Base-by-base conservation (phyloP, 345 rosid species). In the Isatis tinctoria region DNA sequence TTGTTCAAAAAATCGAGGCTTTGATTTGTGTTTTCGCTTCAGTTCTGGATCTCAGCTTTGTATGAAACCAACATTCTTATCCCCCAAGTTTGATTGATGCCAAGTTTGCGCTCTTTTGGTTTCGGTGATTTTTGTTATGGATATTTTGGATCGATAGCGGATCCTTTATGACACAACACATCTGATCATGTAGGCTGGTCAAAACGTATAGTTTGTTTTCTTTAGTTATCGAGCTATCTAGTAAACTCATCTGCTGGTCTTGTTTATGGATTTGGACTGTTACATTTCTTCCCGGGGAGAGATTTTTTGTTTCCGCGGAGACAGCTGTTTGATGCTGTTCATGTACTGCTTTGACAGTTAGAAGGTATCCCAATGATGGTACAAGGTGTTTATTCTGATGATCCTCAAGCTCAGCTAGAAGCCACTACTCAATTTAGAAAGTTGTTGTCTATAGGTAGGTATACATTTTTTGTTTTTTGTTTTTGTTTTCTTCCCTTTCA, bases 351-450 rank as follows among this genome's bases (percentile, higher is more conserved):
- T 53, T 41, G 48, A 76, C 90, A 90, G 97, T 61, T 90, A 80
- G 97, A 88, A 80, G 86, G 86, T 73, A 79, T 90, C 62, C 89
- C 92, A 17, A 49, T 74, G 68, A 85, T 88, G 97, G 92, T 88
- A 18, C 89, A 87, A 87, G 90, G 97, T 69, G 85, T 88, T 32
- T 84, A 81, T 82, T 84, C 90, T 26, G 88, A 85, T 18, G 85
- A 90, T 76, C 88, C 90, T 48, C 41, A 77, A 71, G 74, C 77
- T 47, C 93, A 85, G 75, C 68, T 90, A 72, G 97, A 88, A 74
- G 88, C 97, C 36, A 90, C 97, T 22, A 85, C 90, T 47, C 92
- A 87, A 17, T 88, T 91, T 78, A 81, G 97, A 56, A 91, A 91
- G 85, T 79, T 91, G 36, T 78, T 91, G 40, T 91, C 97, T 30